Evolutionary conservation across 2,329 filamentous ascomycete species (phyloP).

Genomic region (Colletotrichum incanum): DNA sequence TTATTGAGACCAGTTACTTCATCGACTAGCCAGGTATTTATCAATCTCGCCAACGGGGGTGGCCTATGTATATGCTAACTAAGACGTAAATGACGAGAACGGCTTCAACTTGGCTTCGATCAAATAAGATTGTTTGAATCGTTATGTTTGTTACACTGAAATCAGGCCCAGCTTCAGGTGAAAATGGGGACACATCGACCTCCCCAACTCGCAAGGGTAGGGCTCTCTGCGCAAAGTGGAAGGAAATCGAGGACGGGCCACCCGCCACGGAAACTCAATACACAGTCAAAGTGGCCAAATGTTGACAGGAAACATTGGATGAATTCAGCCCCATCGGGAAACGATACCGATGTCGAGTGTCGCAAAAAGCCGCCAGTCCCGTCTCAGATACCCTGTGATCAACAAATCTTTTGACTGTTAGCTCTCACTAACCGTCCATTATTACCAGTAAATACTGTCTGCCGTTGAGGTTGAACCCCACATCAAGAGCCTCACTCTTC

Average conservation of each 20-base stretch:
- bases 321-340: constrained; percentile 24
- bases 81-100: constrained; percentile 2
- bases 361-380: constrained; percentile 1
- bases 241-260: not conserved
- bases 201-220: not conserved
- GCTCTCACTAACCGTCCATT: not conserved
- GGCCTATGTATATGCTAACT: not conserved
- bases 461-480: not conserved
- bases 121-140: too few species aligned
- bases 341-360: constrained; percentile 19
- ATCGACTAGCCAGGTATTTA: not conserved
- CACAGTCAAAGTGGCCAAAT: constrained; percentile 3
- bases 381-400: constrained; percentile 13
- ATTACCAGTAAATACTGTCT: too few species aligned
- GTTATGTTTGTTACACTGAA: not conserved
- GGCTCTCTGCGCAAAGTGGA: not conserved
- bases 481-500: constrained; percentile 3
- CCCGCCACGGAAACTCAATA: constrained; percentile 4
- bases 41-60: not conserved
- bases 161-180: too few species aligned
- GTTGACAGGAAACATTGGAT: constrained; percentile 17
- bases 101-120: not conserved
- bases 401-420: not conserved
- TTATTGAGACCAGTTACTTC: not conserved
- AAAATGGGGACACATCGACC: too few species aligned